Evolutionary conservation across 768 basidiomycete genomes (phyloP), one percentile per base, ranked within the genome.

Genomic region (Chiua virens): DNA sequence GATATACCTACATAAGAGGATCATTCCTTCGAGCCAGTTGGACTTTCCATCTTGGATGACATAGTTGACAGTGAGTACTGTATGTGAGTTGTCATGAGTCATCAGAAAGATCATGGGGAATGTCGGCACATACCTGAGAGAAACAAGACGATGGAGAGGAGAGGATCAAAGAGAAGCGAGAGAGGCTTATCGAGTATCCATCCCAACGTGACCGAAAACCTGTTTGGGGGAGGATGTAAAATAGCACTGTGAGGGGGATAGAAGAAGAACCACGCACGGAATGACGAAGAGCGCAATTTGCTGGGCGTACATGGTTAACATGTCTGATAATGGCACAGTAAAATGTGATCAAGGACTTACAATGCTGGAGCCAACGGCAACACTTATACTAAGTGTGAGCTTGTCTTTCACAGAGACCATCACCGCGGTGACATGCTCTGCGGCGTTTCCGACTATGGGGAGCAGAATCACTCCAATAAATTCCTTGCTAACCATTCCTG

Each of bases 401-500:
- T 95, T 92, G 68, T 87, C 83, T 70, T 95, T 95, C 52, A 92
- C 87, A 0, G 93, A 90, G 7, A 94, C 93, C 1, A 87, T 87
- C 23, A 97, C 91, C 13, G 94, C 93, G 2, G 92, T 97, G 36
- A 86, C 86, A 63, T 95, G 93, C 63, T 97, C 94, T 48, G 89
- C 92, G 6, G 91, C 88, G 63, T 92, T 92, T n/a, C 91, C 91
- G n/a, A 95, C 93, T 34, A 97, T 92, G 8, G 96, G 96, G 9
- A 98, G 78, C 14, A 98, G 74, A 57, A 88, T 87, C 35, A 97
- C 69, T 13, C 90, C 94, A 54, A 97, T 85, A 63, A 93, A 98
- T 65, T 89, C 89, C 53, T 82, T 79, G 52, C 74, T 80, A 48
- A 98, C 86, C 8, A 25, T 17, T 21, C 83, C 82, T 0, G 60